phyloP scores from a whole-genome alignment of 768 basidiomycete species.

The Phaffia australis region DNA sequence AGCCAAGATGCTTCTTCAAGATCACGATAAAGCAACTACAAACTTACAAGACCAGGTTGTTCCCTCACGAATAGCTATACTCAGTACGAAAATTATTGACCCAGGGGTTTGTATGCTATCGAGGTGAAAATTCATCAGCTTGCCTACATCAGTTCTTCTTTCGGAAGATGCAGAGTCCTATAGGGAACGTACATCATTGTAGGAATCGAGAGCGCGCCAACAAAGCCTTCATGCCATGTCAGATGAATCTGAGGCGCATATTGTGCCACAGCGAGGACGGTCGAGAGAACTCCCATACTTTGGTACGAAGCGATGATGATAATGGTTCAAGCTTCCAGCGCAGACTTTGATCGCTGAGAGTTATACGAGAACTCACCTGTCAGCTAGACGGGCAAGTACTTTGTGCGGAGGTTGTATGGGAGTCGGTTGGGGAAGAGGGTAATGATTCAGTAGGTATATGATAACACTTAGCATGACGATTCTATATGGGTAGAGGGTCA shows the following conservation, averaged over 20 bases:
- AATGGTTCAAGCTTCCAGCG: not conserved
- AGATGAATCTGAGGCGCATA: conserved; percentile 77
- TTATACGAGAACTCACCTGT: no score
- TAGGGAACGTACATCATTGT: conserved; percentile 54
- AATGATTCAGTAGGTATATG: not conserved
- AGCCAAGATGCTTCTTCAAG: not conserved
- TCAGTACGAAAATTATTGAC: conserved; percentile 71
- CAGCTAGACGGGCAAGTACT: no score
- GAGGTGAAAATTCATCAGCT: not conserved
- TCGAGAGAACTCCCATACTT: conserved; percentile 63
- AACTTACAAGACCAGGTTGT: conserved; percentile 24
- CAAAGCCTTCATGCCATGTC: conserved; percentile 51
- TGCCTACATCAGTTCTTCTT: no score
- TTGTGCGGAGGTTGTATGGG: no score
- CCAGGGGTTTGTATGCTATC: conserved; percentile 78
- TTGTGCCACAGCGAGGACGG: conserved; percentile 66
- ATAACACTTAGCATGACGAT: not conserved
- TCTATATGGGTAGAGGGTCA: not conserved
- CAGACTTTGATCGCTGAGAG: no score
- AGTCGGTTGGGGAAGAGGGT: no score
- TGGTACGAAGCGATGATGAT: not conserved
- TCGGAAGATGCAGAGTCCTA: no score
- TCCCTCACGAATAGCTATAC: conserved; percentile 57
- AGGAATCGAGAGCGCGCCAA: conserved; percentile 84
- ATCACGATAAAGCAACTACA: no score